Evolutionary conservation across 169 alveolate species (phyloP).

Genomic region (Plasmodium yoelii): DNA sequence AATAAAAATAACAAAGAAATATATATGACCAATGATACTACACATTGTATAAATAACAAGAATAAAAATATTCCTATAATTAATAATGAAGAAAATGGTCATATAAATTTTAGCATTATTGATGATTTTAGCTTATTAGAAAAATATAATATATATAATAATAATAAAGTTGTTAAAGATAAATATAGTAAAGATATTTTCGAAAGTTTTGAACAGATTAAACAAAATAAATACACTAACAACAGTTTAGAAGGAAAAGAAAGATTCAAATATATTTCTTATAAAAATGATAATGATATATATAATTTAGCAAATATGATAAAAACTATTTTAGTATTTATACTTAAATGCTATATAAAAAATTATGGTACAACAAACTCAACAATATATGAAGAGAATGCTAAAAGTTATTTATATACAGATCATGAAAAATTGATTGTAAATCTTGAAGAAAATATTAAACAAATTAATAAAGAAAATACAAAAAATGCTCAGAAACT

Average conservation of each 20-base stretch:
- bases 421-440: not conserved
- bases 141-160: not conserved
- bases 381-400: not conserved
- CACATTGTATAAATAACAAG: not conserved
- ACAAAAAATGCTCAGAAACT: not conserved
- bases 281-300: constrained; percentile 8
- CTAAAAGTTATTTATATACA: not conserved
- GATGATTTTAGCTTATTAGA: too few species aligned
- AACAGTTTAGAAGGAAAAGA: not conserved
- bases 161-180: not conserved
- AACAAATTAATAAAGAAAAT: constrained; percentile 3
- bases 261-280: not conserved
- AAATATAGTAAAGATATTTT: not conserved
- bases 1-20: constrained; percentile 18
- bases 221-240: not conserved
- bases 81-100: not conserved
- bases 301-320: constrained; percentile 19
- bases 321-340: not conserved
- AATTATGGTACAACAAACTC: not conserved
- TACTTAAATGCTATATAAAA: not conserved
- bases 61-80: not conserved
- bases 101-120: too few species aligned
- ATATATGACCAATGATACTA: constrained; percentile 1
- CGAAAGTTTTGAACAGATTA: not conserved
- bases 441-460: constrained; percentile 7